phyloP scores from a whole-genome alignment of 2,329 filamentous ascomycete genomes.

The Diaporthe sp. region DNA sequence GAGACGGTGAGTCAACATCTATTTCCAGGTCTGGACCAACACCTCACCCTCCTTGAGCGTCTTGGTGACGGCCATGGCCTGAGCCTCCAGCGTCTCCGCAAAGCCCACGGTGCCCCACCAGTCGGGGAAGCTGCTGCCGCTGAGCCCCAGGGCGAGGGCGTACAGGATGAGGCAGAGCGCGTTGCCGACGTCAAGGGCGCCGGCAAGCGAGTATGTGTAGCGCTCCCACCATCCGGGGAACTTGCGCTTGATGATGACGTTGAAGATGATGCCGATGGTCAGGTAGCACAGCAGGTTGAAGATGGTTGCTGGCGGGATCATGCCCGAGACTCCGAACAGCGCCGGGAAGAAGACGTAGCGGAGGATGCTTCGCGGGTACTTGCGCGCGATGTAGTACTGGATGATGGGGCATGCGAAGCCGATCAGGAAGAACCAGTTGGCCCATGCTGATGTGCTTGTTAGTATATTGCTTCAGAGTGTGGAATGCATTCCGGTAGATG shows the following conservation, averaged over 20 bases:
- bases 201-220: slow-evolving; percentile 27
- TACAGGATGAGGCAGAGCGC: slow-evolving; percentile 30
- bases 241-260: slow-evolving; percentile 3
- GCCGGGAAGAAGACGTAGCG: slow-evolving; percentile 21
- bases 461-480: neutral
- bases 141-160: slow-evolving; percentile 16
- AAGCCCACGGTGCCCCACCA: slow-evolving; percentile 23
- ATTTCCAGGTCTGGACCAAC: slow-evolving; percentile 4
- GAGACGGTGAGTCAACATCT: neutral
- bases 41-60: slow-evolving; percentile 16
- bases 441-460: neutral
- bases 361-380: slow-evolving; percentile 13
- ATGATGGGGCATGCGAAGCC: slow-evolving; percentile 30
- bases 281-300: slow-evolving; percentile 29
- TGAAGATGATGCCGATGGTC: slow-evolving; percentile 21
- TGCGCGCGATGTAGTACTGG: slow-evolving; percentile 42
- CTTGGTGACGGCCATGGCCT: slow-evolving; percentile 4
- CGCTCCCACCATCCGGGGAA: slow-evolving; percentile 17
- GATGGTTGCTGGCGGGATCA: slow-evolving; percentile 14
- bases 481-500: neutral
- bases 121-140: slow-evolving; percentile 2
- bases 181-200: slow-evolving; percentile 26
- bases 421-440: slow-evolving; percentile 35
- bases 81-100: neutral
- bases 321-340: neutral